phyloP scores from a whole-genome alignment of 257 asterid genomes.

The Nicotiana noctiflora region DNA sequence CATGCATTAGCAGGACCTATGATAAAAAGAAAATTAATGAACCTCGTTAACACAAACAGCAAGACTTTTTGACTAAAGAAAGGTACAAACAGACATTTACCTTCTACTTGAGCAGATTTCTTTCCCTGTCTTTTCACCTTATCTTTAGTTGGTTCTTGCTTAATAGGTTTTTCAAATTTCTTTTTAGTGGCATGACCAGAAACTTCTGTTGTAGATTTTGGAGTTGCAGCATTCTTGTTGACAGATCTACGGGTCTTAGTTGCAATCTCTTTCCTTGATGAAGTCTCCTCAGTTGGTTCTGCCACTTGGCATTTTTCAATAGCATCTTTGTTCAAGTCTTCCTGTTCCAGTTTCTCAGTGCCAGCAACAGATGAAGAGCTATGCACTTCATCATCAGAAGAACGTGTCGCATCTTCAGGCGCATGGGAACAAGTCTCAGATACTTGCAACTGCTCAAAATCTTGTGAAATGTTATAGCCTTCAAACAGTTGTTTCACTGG shows the following conservation, averaged over 20 bases:
- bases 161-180: constrained; percentile 43
- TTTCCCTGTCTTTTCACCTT: constrained; percentile 51
- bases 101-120: constrained; percentile 44
- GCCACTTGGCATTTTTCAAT: constrained; percentile 28
- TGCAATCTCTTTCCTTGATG: constrained; percentile 29
- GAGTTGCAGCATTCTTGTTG: constrained; percentile 28
- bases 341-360: constrained; percentile 41
- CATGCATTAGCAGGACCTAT: constrained; percentile 39
- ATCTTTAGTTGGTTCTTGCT: constrained; percentile 36
- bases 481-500: constrained; percentile 53
- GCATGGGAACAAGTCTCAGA: constrained; percentile 53
- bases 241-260: constrained; percentile 33
- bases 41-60: neutral
- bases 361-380: constrained; percentile 50
- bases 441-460: constrained; percentile 40
- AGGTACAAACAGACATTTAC: constrained; percentile 16
- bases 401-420: constrained; percentile 46
- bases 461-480: constrained; percentile 55
- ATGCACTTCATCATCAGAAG: constrained; percentile 58
- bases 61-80: neutral
- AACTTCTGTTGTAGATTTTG: constrained; percentile 35
- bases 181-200: constrained; percentile 32
- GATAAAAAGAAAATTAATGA: constrained; percentile 9
- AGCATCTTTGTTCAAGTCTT: constrained; percentile 27
- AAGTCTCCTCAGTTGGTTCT: constrained; percentile 23